Evolutionary conservation across 805 yeast species (phyloP), one percentile per base, ranked within the genome.

Genomic region (Pichia nanzhaoensis): DNA sequence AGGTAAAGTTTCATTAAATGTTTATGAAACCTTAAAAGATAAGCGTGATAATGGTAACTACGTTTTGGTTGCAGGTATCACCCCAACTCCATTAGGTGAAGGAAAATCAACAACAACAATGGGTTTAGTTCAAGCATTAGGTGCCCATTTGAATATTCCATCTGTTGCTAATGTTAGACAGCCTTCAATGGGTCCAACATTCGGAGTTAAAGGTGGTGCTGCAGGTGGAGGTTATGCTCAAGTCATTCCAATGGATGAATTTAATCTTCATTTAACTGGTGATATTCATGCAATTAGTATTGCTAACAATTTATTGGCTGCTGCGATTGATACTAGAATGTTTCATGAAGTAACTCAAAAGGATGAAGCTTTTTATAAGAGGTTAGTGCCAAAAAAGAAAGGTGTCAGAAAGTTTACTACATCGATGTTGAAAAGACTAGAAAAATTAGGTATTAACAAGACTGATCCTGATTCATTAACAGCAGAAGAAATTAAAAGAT

Each of bases 201-300:
- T 84, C 58, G 93, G 93, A 68, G 82, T 84, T 54, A 84, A 84
- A 64, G 93, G 93, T 66, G 93, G 93, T 67, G 93, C 93, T 54
- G 93, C 93, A 7, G 93, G 93, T 62, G 91, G 93, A 64, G 93
- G 93, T 49, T 84, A 83, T 60, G 81, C 93, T 24, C 91, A 84
- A 65, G 93, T 84, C 28, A 82, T 84, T 61, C 93, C 93, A 51
- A 84, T 84, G 93, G 91, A 84, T 64, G 93, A 84, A 60, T 84
- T 84, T 70, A 84, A 84, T 69, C 76, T 84, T 84, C 91, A 84
- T 61, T 76, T 84, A 51, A 84, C 93, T 40, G 93, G 93, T 63
- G 93, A 84, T 65, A 84, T 84, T 49, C 93, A 84, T 61, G 91
- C 93, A 39, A 83, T 84, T 58, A 78, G 88, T 46, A 81, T 81